Base-by-base conservation (phyloP, 2,329 filamentous ascomycete genomes). In the Penicillium hesseltinei region DNA sequence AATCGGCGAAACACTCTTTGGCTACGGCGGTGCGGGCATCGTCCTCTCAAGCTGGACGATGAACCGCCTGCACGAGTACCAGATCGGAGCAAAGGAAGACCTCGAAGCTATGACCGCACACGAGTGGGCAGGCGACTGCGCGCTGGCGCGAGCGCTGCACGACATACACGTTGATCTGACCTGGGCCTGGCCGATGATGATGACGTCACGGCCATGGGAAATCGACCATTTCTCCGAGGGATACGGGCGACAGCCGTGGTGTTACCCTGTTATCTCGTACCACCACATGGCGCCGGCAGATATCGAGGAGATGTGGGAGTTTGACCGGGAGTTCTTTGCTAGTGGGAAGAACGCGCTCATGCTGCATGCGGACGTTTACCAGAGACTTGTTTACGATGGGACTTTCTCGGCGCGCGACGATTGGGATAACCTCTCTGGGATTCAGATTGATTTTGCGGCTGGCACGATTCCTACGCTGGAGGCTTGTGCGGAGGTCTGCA, bases 291-390 rank as follows among this genome's bases (percentile, higher is more conserved):
- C 69, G 0, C 69, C 75, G 0, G 62, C 70, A 1, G 74, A 81
- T 31, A 75, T 77, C 9, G 66, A 71, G n/a, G 67, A 70, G 10
- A 67, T 82, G 50, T 77, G 73, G 65, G 68, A 69, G 10, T 76
- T 82, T 29, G 77, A 82, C 57, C 71, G 70, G 21, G 57, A 45
- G 1, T 76, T 83, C 66, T 86, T 86, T 71, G 80, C 83, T 71
- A 85, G 85, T 68, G 85, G 59, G n/a, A 66, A 67, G 38, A 69
- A 68, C 19, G 56, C 60, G 2, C 50, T 67, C 10, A 47, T 71
- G 17, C 43, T 70, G 10, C 68, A 70, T 51, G 58, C 59, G 7
- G 69, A 71, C 40, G 68, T 71, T 10, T 71, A 70, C 51, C 64
- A 62, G 9, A 59, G 66, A 25, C 29, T 66, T 8, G 58, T 71